Conservation (phyloP, 2,329 filamentous ascomycete genomes). For the Fusarium tuaranense region DNA sequence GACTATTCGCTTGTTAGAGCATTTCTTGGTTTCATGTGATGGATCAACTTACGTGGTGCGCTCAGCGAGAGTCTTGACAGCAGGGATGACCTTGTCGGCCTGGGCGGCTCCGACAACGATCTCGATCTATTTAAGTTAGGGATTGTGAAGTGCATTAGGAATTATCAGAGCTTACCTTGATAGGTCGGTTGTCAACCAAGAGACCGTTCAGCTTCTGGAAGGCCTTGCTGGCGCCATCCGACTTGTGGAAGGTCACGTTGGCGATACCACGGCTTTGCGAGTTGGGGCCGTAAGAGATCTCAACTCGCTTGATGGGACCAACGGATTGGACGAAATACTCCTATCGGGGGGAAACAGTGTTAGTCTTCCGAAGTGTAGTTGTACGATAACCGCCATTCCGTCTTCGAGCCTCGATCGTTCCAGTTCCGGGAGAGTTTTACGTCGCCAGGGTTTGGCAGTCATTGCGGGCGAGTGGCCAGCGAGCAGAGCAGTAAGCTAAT, state of each 20-base stretch:
- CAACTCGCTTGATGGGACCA: conserved; percentile 90
- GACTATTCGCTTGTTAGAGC: conserved; percentile 41
- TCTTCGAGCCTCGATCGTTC: conserved; percentile 48
- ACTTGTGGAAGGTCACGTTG: conserved; percentile 85
- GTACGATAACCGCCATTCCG: conserved; percentile 45
- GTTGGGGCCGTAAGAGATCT: conserved; percentile 92
- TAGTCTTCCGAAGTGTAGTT: conserved; percentile 66
- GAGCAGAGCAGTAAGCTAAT: conserved; percentile 48
- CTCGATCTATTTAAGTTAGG: conserved; percentile 75
- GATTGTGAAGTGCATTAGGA: neutral
- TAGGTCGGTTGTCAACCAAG: conserved; percentile 87
- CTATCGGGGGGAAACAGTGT: conserved; percentile 76
- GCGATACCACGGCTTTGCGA: conserved; percentile 93
- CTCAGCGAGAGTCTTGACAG: conserved; percentile 80
- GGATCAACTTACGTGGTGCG: conserved; percentile 74
- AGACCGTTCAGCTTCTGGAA: conserved; percentile 87
- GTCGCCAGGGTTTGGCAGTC: conserved; percentile 36
- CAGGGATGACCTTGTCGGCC: conserved; percentile 74
- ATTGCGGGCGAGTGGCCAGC: conserved; percentile 35
- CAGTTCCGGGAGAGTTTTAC: conserved; percentile 44
- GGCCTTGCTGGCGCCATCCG: conserved; percentile 86
- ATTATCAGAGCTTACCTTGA: conserved; percentile 75
- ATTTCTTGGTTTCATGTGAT: neutral
- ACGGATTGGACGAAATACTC: conserved; percentile 94
- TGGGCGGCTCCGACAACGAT: conserved; percentile 85